Evolutionary conservation across 306 rosid species (phyloP), one percentile per base, ranked within the genome.

Genomic region (Abrus precatorius): DNA sequence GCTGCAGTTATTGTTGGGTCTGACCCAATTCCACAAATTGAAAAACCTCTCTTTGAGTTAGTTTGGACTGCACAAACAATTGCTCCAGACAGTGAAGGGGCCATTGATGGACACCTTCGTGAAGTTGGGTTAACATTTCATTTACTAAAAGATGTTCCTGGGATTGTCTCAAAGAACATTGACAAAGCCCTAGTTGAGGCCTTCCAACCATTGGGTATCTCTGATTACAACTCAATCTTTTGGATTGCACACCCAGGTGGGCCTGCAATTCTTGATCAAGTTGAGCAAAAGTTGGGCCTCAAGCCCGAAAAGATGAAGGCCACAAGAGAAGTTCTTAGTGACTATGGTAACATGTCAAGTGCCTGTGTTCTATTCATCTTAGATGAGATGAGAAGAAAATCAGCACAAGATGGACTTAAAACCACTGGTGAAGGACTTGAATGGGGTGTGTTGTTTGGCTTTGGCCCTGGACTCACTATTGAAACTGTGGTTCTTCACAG

Each of bases 401-500:
- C 92, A 0, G 44, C 11, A 0, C 69, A 78, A 68, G 52, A 85
- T 28, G 90, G 94, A 68, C 82, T 80, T 0, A 82, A 78, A 52
- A 83, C 83, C 49, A 83, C 80, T 0, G 76, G 83, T 4, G 83
- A 83, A 78, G 83, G 83, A 1, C 86, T 88, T 1, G 97, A 93
- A 3, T 93, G 96, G 96, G 95, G 96, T 1, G 94, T 91, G 4
- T 59, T 93, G 0, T 89, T 92, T 0, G 91, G 95, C 1, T 91
- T 92, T 72, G 93, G 97, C 65, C 97, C 95, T 0, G 95, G 95
- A 11, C 94, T 92, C 0, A 89, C 92, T 0, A 91, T 93, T 2
- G 96, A 93, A 44, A 88, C 94, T 0, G 88, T 93, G 1, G 92
- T 89, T 68, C 82, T 92, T 0, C 93, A 72, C 40, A 89, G 95